phyloP scores from a whole-genome alignment of 805 yeast genomes.

The Saturnispora quitensis region DNA sequence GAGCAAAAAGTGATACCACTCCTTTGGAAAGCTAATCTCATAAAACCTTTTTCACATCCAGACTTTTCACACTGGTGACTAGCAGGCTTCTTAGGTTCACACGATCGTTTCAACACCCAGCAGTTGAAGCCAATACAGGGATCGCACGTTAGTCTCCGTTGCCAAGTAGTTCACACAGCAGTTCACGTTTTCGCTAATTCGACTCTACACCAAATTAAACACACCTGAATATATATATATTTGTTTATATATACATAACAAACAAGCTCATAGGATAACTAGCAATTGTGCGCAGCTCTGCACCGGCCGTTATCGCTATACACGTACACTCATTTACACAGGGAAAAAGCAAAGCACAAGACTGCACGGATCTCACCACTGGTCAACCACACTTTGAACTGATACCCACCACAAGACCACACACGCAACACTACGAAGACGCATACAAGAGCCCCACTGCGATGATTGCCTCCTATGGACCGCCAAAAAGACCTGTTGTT shows the following conservation, averaged over 20 bases:
- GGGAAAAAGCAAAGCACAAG: not conserved
- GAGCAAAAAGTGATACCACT: not conserved
- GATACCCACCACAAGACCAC: not conserved
- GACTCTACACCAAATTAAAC: too few species aligned
- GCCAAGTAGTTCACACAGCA: not conserved
- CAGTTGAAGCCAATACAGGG: not conserved
- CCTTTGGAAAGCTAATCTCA: not conserved
- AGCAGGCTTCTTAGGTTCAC: not conserved
- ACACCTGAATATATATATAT: not conserved
- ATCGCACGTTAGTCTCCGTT: not conserved
- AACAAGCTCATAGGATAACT: not conserved
- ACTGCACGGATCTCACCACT: not conserved
- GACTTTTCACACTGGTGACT: not conserved
- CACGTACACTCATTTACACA: not conserved
- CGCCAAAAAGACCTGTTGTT: constrained; percentile 24
- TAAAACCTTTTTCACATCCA: not conserved
- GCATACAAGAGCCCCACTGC: not conserved
- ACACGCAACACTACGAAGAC: too few species aligned
- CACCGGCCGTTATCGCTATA: not conserved
- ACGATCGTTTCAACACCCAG: not conserved
- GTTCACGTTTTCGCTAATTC: not conserved
- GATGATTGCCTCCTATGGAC: constrained; percentile 21
- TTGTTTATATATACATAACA: not conserved
- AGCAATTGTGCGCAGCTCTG: not conserved
- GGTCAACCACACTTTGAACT: not conserved